Percentiles rank a stretch among this genome's conserved stretches.
phyloP scores from a whole-genome alignment of 2,329 filamentous ascomycete species.

The Trematosphaeria pertusa region DNA sequence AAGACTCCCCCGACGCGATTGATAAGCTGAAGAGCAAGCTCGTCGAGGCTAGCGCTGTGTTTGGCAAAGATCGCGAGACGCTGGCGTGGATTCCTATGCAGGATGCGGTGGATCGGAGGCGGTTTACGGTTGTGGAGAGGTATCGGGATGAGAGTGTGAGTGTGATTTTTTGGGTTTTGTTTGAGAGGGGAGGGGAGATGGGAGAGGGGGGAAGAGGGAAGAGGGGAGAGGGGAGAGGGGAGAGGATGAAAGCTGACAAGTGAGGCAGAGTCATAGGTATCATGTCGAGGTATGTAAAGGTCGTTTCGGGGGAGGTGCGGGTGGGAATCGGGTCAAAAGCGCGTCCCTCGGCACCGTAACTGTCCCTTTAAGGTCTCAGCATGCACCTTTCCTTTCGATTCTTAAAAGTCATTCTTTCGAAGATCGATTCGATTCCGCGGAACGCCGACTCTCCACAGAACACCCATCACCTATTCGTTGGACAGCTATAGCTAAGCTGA shows the following conservation, averaged over 20 bases:
- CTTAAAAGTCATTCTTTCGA: too few species aligned
- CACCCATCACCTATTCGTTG: too few species aligned
- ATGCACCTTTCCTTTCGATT: too few species aligned
- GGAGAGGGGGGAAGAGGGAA: neutral
- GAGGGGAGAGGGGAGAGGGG: neutral
- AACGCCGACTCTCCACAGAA: too few species aligned
- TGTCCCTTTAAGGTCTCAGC: too few species aligned
- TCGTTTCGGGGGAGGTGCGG: too few species aligned
- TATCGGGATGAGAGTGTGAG: conserved; percentile 70
- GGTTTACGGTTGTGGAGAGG: conserved; percentile 78
- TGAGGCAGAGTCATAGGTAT: conserved; percentile 49
- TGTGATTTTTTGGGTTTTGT: conserved; percentile 24
- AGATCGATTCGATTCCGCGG: too few species aligned
- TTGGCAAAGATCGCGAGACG: conserved; percentile 74
- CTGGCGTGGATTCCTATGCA: conserved; percentile 78
- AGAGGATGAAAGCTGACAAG: conserved; percentile 6
- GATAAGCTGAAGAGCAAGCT: conserved; percentile 74
- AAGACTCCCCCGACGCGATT: conserved; percentile 68
- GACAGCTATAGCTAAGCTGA: too few species aligned
- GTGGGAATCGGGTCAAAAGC: too few species aligned
- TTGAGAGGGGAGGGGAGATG: too few species aligned
- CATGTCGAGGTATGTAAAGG: conserved; percentile 46
- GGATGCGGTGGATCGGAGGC: conserved; percentile 69
- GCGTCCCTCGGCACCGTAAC: too few species aligned
- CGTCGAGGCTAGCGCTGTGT: conserved; percentile 75